Base-by-base conservation (phyloP, 176 grass and related monocot genomes). In the Tillandsia leiboldiana region DNA sequence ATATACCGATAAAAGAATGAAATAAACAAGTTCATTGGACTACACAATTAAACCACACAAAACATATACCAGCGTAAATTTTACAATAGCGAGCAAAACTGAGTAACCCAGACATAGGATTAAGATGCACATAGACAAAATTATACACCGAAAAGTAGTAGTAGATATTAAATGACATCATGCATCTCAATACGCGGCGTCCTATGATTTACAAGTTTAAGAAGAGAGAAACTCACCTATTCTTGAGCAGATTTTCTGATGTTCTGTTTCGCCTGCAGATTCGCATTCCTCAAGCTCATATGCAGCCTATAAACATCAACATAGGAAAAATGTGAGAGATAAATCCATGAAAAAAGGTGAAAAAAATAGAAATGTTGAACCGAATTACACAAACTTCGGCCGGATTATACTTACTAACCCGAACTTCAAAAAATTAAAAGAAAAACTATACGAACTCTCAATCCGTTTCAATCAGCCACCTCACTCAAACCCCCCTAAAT, bases 211-310 rank as follows among this genome's bases (percentile, higher is more conserved):
- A 13, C 26, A 66, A 14, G 33, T 42, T 42, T 42, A 42, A 42
- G 33, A 42, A 42, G 33, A 42, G 29, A 42, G 33, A 42, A 42
- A 42, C 33, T 7, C 26, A 96, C 88, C 79, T 92, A 86, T 69
- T 89, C 73, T 72, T 92, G 71, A 73, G 78, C 88, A 80, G 83
- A 79, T 81, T 87, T 91, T 69, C 53, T 82, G 51, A 96, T 89
- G 71, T 97, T 97, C 27, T 10, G 56, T 76, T 90, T 97, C 4
- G 86, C 94, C 85, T 97, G 84, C 17, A 97, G 75, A 51, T 92
- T 97, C 63, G 94, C 89, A 83, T 81, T 92, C 73, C 79, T 92
- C 48, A 92, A 71, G 6, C 23, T 75, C 52, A 7, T 72, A 65
- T 72, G 86, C 27, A 97, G 64, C 77, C 93, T 97, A 70, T 14